Base-by-base conservation (phyloP, 2,329 filamentous ascomycete genomes). In the Penicillium digitatum region DNA sequence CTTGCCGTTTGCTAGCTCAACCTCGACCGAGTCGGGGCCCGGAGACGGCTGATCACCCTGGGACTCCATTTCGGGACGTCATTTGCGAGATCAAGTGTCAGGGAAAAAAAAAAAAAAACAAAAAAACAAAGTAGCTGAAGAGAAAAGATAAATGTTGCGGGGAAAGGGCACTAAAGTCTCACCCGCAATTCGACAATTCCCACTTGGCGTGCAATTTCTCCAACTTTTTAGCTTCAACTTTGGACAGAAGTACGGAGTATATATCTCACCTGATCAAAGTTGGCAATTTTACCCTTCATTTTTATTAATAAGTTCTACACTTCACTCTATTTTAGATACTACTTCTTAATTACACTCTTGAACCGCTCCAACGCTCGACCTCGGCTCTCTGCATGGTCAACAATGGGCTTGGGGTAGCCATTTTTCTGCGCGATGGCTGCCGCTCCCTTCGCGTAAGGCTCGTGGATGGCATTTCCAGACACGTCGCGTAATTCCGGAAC, bases 391-490 rank as follows among this genome's bases (percentile, higher is more conserved):
- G 86, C 87, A 70, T 95, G 91, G 38, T 87, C 81, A 1, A 95
- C 88, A 60, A 93, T 86, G 9, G 83, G 83, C 70, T 79, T 77
- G 0, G 90, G 90, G 69, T 96, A 95, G 0, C 87, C 87, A 8
- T 77, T 80, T 73, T 81, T 86, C 73, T 81, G 80, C 8, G 85
- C 88, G 59, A 81, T 72, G 10, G 74, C 73, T 1, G 72, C 81
- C 0, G 80, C 85, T 1, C 87, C 86, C 45, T 86, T 80, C 2
- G 77, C 82, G 69, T 92, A 93, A 0, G 91, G 91, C 61, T 92
- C 90, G 69, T 95, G 90, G 4, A 96, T 83, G 9, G 85, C 87
- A 59, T 85, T 86, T 0, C 83, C 86, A 63, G 82, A 69, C 3
- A 93, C 72, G 0, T 72, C 80, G 26, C 74, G 78, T 57, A 96